phyloP scores from a whole-genome alignment of 2,329 filamentous ascomycete genomes.

The Colletotrichum shisoi region DNA sequence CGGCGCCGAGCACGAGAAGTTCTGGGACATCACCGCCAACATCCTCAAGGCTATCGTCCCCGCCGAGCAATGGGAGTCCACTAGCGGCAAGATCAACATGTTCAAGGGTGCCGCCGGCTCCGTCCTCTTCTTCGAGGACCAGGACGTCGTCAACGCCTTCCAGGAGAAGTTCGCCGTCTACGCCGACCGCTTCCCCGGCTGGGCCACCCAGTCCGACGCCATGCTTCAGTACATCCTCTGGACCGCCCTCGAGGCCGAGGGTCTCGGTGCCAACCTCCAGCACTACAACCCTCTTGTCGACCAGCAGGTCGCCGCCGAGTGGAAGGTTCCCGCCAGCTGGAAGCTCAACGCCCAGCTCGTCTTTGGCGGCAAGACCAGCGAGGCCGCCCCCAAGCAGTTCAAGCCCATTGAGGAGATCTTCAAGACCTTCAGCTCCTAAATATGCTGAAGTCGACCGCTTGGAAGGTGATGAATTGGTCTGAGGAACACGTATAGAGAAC shows the following conservation, averaged over 20 bases:
- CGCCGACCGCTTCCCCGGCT: conserved; percentile 80
- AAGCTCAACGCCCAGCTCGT: conserved; percentile 83
- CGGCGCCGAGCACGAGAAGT: conserved; percentile 82
- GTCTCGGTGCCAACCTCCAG: conserved; percentile 87
- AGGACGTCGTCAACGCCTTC: conserved; percentile 68
- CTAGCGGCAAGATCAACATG: conserved; percentile 52
- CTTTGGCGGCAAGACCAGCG: conserved; percentile 71
- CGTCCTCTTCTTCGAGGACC: conserved; percentile 88
- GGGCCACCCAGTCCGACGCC: conserved; percentile 78
- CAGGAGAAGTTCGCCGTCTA: conserved; percentile 75
- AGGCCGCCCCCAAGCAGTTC: conserved; percentile 70
- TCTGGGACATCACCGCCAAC: conserved; percentile 79
- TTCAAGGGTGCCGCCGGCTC: conserved; percentile 81
- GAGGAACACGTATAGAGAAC: conserved; percentile 3
- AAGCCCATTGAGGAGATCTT: conserved; percentile 71
- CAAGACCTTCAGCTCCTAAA: conserved; percentile 67
- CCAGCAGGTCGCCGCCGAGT: conserved; percentile 71
- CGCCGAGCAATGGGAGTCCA: conserved; percentile 66
- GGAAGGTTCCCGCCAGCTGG: conserved; percentile 77
- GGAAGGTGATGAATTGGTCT: not conserved
- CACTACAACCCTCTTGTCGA: conserved; percentile 92
- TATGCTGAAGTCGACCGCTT: not conserved
- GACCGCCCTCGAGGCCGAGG: conserved; percentile 83
- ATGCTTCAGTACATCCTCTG: conserved; percentile 86
- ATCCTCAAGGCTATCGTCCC: conserved; percentile 74